phyloP scores from a whole-genome alignment of 768 basidiomycete genomes.

The Podaxis rugospora region DNA sequence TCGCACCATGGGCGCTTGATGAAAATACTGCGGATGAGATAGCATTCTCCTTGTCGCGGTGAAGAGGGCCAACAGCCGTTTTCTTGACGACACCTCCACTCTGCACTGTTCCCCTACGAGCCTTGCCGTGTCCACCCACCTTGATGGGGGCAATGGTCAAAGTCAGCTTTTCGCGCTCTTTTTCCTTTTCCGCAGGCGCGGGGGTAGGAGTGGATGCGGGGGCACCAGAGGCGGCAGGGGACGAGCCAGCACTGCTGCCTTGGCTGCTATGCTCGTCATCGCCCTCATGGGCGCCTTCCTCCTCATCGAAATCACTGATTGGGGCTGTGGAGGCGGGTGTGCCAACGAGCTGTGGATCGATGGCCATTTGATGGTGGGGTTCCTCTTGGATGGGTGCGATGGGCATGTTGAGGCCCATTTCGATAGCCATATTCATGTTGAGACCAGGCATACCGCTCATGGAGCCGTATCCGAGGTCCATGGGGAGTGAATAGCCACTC shows the following conservation, averaged over 20 bases:
- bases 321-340: conserved; percentile 42
- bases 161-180: conserved; percentile 31
- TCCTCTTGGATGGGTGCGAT: conserved; percentile 15
- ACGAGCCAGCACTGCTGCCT: conserved; percentile 13
- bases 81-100: conserved; percentile 74
- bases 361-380: conserved; percentile 26
- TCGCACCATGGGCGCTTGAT: conserved; percentile 18
- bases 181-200: conserved; percentile 7
- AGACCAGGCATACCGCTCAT: conserved; percentile 20
- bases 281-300: conserved; percentile 24
- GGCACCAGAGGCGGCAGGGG: conserved; percentile 9
- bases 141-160: conserved; percentile 52
- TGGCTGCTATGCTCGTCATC: conserved; percentile 20
- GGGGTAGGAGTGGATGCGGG: conserved; percentile 6
- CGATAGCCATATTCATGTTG: conserved; percentile 9
- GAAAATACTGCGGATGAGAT: neutral
- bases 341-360: conserved; percentile 76
- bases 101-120: conserved; percentile 63
- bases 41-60: conserved; percentile 34
- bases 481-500: conserved; percentile 15
- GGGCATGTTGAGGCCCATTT: conserved; percentile 12
- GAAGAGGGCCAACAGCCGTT: conserved; percentile 19
- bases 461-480: conserved; percentile 17
- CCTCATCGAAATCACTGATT: conserved; percentile 32
- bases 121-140: conserved; percentile 55